Base-by-base conservation (phyloP, 148 eudicot genomes). In the Camellia granthamiana region DNA sequence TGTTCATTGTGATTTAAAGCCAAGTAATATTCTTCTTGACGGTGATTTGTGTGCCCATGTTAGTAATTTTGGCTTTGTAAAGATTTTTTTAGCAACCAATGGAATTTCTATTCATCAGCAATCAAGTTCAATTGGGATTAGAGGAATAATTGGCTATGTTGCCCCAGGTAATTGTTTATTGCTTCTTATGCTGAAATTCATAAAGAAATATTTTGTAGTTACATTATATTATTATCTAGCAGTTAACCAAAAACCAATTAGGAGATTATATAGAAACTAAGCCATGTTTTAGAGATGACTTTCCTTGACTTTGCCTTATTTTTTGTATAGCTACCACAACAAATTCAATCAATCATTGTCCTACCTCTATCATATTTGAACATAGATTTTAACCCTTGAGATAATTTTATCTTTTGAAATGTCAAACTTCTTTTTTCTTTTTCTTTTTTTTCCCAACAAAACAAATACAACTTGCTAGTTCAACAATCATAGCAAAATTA, bases 21-120 rank as follows among this genome's bases (percentile, higher is more conserved):
- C 68, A 19, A 69, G 75, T 16, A 78, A 75, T 18, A 67, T 81
- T 43, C 75, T 81, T 55, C 79, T 81, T 58, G 79, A 81, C 7
- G 42, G 68, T 19, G 75, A 81, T 5, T 38, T 67, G 7, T n/a
- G 44, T 69, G 83, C 83, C 59, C 79, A 60, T 75, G 69, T 81
- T 0, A 38, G 75, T 68, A 75, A 81, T 30, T 81, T 81, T 75
- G 83, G 83, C 14, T 52, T 71, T 4, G 69, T 52, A 46, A 81
- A 54, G 23, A 75, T 69, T 65, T 66, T 75, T 42, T 16, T 7
- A 15, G 38, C 21, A 9, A 7, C 74, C 42, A 9, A 43, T 13
- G 43, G 14, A 6, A 15, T 18, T 14, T 64, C 43, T 0, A 64
- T 19, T n/a, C 71, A 14, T 62, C 30, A 54, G 47, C 58, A 74